Percentiles rank a stretch among this genome's conserved stretches.
These are phyloP conservation scores for Exophiala aquamarina DNA, from an alignment of 2,329 filamentous ascomycete species.

Conservation along the genomic window DNA sequence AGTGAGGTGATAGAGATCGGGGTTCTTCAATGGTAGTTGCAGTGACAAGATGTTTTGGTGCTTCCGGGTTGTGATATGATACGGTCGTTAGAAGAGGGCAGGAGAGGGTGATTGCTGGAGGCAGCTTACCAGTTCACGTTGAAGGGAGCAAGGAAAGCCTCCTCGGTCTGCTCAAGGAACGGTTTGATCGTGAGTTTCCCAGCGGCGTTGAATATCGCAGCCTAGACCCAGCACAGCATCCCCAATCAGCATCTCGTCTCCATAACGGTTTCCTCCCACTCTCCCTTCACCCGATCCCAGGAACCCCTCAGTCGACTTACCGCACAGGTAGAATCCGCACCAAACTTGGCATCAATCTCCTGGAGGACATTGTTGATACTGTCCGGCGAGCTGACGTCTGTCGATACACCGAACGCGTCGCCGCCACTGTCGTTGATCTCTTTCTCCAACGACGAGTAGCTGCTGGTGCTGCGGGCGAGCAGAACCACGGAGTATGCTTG, in stretches of 20 bases:
- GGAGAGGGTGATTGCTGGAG: too few species aligned
- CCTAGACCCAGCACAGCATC: slow-evolving; percentile 30
- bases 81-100: too few species aligned
- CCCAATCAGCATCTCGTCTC: background rate
- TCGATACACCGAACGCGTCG: slow-evolving; percentile 67
- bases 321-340: slow-evolving; percentile 22
- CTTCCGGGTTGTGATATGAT: too few species aligned
- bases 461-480: slow-evolving; percentile 67
- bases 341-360: slow-evolving; percentile 47
- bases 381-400: slow-evolving; percentile 60
- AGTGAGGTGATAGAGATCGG: too few species aligned
- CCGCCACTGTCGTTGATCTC: slow-evolving; percentile 70
- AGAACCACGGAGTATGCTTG: slow-evolving; percentile 71
- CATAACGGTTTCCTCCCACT: background rate
- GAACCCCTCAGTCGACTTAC: too few species aligned
- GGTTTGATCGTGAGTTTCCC: slow-evolving; percentile 35
- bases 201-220: slow-evolving; percentile 55
- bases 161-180: slow-evolving; percentile 29
- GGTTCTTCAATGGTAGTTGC: too few species aligned
- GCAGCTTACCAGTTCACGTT: slow-evolving; percentile 19
- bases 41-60: too few species aligned
- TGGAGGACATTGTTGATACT: slow-evolving; percentile 47
- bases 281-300: too few species aligned
- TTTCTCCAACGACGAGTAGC: slow-evolving; percentile 63
- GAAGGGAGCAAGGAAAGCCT: slow-evolving; percentile 27